Evolutionary conservation across 2,329 filamentous ascomycete genomes (phyloP).

Genomic region (Colletotrichum sp.): DNA sequence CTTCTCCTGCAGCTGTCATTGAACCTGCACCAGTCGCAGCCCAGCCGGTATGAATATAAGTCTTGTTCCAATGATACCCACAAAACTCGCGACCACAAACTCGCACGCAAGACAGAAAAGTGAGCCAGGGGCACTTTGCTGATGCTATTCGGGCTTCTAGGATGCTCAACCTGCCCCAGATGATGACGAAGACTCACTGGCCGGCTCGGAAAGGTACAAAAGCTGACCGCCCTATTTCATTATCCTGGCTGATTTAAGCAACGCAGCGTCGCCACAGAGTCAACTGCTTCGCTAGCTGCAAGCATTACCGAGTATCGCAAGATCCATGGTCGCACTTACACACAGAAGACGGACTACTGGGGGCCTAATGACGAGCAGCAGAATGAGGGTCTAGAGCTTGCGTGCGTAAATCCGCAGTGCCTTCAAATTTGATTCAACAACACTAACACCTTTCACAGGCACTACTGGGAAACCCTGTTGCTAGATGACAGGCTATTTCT

Average conservation of each 20-base stretch:
- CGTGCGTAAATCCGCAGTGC: not conserved
- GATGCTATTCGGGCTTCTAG: not conserved
- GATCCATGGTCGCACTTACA: conserved; percentile 17
- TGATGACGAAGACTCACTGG: not conserved
- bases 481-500: conserved; percentile 9
- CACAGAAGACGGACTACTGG: conserved; percentile 18
- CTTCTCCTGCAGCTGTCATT: not conserved
- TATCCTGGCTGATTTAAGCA: no score
- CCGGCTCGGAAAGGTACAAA: not conserved
- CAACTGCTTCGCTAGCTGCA: not conserved
- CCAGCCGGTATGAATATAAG: not conserved
- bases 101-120: not conserved
- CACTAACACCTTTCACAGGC: not conserved
- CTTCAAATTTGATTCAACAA: fast-evolving
- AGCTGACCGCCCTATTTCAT: no score
- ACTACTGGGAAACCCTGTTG: conserved; percentile 2
- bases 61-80: not conserved
- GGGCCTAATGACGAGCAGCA: conserved; percentile 14
- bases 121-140: not conserved
- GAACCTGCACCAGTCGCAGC: not conserved
- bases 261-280: not conserved
- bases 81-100: not conserved
- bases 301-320: conserved; percentile 16
- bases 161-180: not conserved
- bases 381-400: conserved; percentile 18